Conservation (phyloP, 179 eudicot genomes). For the Spinacia oleracea region DNA sequence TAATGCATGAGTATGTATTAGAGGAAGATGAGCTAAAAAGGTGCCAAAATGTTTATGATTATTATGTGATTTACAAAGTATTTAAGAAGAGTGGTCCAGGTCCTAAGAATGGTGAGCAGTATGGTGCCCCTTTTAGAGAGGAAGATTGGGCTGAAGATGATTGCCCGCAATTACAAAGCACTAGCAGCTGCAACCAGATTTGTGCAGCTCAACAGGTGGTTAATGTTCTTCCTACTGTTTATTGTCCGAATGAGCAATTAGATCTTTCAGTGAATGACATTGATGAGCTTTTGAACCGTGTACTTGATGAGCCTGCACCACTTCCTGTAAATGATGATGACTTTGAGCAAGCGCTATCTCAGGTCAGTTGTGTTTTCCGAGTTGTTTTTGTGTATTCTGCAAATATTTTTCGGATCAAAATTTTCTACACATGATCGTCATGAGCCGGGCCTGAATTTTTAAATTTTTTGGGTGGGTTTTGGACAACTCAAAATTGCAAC, state of each 20-base stretch:
- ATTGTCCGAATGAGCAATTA: slow-evolving; percentile 20
- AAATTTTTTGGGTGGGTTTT: too few relatives aligned
- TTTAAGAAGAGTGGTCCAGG: slow-evolving; percentile 94
- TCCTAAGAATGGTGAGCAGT: slow-evolving; percentile 93
- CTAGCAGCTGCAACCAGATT: slow-evolving; percentile 17
- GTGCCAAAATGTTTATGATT: slow-evolving; percentile 55
- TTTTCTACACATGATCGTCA: too few relatives aligned
- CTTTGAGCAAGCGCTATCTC: slow-evolving; percentile 33
- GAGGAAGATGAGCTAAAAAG: slow-evolving; percentile 78
- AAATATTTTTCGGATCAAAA: background rate
- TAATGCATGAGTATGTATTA: slow-evolving; percentile 88
- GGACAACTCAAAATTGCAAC: too few relatives aligned
- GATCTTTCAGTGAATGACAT: slow-evolving; percentile 34
- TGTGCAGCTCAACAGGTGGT: slow-evolving; percentile 29
- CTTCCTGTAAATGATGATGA: slow-evolving; percentile 31
- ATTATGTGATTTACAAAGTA: slow-evolving; percentile 75
- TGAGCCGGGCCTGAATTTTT: too few relatives aligned
- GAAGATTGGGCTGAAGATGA: slow-evolving; percentile 85
- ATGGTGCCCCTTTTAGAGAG: slow-evolving; percentile 95
- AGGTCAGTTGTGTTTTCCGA: slow-evolving; percentile 27
- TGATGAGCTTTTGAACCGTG: slow-evolving; percentile 47
- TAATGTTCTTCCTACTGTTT: slow-evolving; percentile 24
- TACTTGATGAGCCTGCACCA: slow-evolving; percentile 34
- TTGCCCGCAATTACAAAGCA: slow-evolving; percentile 11
- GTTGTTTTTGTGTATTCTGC: background rate